Percentiles rank a stretch among this genome's conserved stretches.
phyloP scores from a whole-genome alignment of 2,329 filamentous ascomycete species.

The Penicillium sp. region DNA sequence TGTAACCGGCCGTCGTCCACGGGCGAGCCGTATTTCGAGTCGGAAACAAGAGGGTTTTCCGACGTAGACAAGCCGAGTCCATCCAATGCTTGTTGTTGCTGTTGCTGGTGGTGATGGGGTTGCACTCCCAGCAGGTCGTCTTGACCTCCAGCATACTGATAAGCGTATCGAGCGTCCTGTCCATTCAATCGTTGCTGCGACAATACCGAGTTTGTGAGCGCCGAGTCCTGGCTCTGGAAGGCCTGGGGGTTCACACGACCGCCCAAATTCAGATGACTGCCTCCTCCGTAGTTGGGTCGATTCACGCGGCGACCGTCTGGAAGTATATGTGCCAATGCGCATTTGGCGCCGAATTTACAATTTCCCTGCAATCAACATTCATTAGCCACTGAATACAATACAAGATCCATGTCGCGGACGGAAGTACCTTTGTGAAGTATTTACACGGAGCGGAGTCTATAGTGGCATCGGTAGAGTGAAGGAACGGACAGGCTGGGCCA shows the following conservation, averaged over 20 bases:
- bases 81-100: slow-evolving; percentile 25
- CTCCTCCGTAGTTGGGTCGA: slow-evolving; percentile 55
- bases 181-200: slow-evolving; percentile 56
- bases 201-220: slow-evolving; percentile 70
- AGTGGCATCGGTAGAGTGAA: slow-evolving; percentile 81
- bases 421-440: slow-evolving; percentile 88
- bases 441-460: slow-evolving; percentile 89
- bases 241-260: slow-evolving; percentile 64
- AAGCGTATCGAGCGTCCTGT: slow-evolving; percentile 43
- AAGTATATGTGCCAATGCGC: slow-evolving; percentile 91
- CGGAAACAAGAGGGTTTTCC: slow-evolving; percentile 57
- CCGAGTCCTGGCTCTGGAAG: slow-evolving; percentile 63
- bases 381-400: not conserved
- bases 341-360: slow-evolving; percentile 98
- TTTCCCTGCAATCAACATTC: slow-evolving; percentile 63
- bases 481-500: slow-evolving; percentile 91
- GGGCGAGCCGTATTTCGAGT: slow-evolving; percentile 76
- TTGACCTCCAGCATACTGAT: slow-evolving; percentile 35
- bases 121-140: slow-evolving; percentile 40
- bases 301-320: slow-evolving; percentile 92
- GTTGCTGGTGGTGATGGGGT: slow-evolving; percentile 30
- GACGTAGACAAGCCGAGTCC: slow-evolving; percentile 23
- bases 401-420: not conserved
- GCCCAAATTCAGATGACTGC: slow-evolving; percentile 60
- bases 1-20: slow-evolving; percentile 73